Conservation (phyloP, 441 rosid species). For the Brassica hybrid region DNA sequence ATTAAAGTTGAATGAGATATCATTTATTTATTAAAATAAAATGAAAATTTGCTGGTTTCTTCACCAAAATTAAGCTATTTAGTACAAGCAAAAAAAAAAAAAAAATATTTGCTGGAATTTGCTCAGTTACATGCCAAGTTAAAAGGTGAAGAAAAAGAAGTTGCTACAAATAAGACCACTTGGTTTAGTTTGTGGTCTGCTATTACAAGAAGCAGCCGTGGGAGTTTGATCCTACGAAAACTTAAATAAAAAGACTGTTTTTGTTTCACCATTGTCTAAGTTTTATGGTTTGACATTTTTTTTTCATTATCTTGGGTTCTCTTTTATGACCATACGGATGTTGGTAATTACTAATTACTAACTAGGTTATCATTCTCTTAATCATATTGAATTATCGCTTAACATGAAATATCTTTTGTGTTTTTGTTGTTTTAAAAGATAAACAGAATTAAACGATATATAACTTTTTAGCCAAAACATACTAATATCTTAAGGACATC, state of each 20-base stretch:
- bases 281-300: background rate
- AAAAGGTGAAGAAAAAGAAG: no score
- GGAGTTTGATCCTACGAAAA: background rate
- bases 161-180: no score
- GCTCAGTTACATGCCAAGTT: no score
- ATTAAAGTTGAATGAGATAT: no score
- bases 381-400: background rate
- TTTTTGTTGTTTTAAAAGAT: background rate
- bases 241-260: background rate
- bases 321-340: background rate
- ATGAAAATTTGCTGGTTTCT: background rate
- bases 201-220: no score
- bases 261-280: background rate
- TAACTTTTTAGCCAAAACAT: background rate
- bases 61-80: background rate
- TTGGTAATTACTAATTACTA: background rate
- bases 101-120: no score
- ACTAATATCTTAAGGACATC: background rate
- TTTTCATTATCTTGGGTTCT: background rate
- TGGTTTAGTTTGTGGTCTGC: background rate
- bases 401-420: background rate
- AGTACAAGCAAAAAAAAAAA: background rate
- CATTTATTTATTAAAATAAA: background rate
- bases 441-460: background rate
- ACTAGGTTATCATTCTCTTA: background rate